Evolutionary conservation across 352 stramenopile species (phyloP), one percentile per base, ranked within the genome.

Genomic region (Globisporangium mamillatum): DNA sequence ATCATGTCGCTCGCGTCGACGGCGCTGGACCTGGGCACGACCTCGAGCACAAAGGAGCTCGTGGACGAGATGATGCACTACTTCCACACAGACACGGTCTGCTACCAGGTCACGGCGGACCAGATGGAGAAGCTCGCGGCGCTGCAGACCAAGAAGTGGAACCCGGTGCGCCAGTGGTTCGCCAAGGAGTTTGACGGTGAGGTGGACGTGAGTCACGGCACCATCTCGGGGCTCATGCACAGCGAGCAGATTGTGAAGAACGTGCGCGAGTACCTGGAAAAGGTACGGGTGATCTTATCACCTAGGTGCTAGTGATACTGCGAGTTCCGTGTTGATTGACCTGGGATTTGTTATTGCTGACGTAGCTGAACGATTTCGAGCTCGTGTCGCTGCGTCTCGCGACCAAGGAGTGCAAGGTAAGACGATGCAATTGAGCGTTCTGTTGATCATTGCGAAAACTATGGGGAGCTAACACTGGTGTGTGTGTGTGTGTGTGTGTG

Each of bases 1-100:
- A 89, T 95, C 69, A 96, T 96, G 89, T 88, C 89, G 67, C 79
- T 96, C 52, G 87, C 83, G 44, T 92, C 87, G 24, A 96, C 89
- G 25, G 81, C 84, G 57, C 70, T 96, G 55, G 89, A 96, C 65
- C 67, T 94, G 54, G 70, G 70, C 56, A 76, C 74, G 61, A 90
- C 70, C 4, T 89, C 79, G 36, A 91, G 79, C 72, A 76, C 67
- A 32, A 25, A 73, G 52, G 83, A 94, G 63, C 68, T 89, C 29
- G 73, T 95, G 36, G 69, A 86, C 57, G 87, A 96, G 74, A 92
- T 96, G 73, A 75, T 94, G 75, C 87, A 94, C 70, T 96, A 94
- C 72, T 68, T 96, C 63, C 77, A 93, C 70, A 93, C 87, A 54
- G 89, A 96, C 76, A 96, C 88, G n/a, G 76, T 95, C n/a, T 95